phyloP scores from a whole-genome alignment of 345 rosid species.

The Heritiera fomes region DNA sequence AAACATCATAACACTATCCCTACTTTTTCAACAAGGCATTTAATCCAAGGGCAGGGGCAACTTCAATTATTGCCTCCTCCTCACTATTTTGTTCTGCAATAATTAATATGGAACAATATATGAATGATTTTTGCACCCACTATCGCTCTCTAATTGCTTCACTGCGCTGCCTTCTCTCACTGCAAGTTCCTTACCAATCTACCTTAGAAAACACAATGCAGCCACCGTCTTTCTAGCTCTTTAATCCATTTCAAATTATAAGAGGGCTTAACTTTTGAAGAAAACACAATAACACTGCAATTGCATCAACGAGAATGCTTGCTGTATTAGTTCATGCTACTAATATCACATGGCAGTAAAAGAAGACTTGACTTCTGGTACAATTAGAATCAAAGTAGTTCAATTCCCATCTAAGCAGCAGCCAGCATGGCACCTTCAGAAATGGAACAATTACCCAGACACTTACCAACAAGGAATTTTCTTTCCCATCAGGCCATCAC shows the following conservation, averaged over 20 bases:
- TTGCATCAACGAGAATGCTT: not conserved
- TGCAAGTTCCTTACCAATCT: not conserved
- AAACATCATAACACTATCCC: constrained; percentile 3
- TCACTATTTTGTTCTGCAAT: constrained; percentile 1
- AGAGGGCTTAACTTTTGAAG: not conserved
- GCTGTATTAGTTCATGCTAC: not conserved
- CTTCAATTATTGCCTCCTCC: constrained; percentile 24
- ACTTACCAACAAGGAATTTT: not conserved
- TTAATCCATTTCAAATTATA: not conserved
- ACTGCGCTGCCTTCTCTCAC: not conserved
- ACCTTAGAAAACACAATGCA: not conserved
- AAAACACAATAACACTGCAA: not conserved
- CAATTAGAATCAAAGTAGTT: not conserved
- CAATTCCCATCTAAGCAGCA: not conserved
- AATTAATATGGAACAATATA: constrained; percentile 1
- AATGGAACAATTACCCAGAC: not conserved
- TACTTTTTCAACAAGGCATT: constrained; percentile 20
- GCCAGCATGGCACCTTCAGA: not conserved
- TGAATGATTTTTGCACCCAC: not conserved
- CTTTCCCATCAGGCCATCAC: not conserved
- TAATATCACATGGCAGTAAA: not conserved
- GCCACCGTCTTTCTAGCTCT: too few species aligned
- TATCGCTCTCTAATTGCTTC: not conserved
- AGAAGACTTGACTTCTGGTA: not conserved
- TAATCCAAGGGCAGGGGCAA: not conserved